These are phyloP conservation scores for Xylaria flabelliformis DNA, from an alignment of 495 filamentous ascomycete species.

Conservation along the genomic window DNA sequence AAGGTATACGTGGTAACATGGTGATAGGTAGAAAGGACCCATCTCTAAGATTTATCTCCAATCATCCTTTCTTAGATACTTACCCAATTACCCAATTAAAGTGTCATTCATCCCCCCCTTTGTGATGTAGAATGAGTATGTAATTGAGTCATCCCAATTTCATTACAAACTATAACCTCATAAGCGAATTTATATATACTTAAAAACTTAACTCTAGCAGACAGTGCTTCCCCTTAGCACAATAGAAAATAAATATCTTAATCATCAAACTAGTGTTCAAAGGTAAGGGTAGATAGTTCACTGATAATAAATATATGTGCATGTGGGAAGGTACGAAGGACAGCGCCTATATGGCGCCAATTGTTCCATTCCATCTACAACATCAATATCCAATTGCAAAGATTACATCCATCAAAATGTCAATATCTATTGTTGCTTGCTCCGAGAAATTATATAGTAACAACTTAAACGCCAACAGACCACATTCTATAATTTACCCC, in stretches of 20 bases:
- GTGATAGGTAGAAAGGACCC: background rate
- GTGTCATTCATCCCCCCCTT: background rate
- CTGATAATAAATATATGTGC: background rate
- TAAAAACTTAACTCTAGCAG: background rate
- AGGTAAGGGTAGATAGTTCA: background rate
- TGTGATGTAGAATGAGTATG: background rate
- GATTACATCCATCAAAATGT: background rate
- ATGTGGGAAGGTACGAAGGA: too few relatives aligned
- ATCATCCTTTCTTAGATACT: too few relatives aligned
- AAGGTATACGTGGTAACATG: background rate
- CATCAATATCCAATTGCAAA: too few relatives aligned
- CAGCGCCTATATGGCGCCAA: too few relatives aligned
- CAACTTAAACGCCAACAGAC: background rate
- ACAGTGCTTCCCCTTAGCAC: background rate
- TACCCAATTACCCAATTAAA: too few relatives aligned
- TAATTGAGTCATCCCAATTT: too few relatives aligned
- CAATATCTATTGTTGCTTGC: background rate
- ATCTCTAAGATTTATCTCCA: too few relatives aligned
- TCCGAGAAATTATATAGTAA: background rate
- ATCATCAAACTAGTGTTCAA: background rate
- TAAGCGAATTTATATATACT: background rate
- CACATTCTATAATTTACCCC: background rate
- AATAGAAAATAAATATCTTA: background rate
- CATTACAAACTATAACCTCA: too few relatives aligned
- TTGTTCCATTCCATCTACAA: too few relatives aligned